Evolutionary conservation across 2,329 filamentous ascomycete species (phyloP).

Genomic region (Metarhizium humberi): DNA sequence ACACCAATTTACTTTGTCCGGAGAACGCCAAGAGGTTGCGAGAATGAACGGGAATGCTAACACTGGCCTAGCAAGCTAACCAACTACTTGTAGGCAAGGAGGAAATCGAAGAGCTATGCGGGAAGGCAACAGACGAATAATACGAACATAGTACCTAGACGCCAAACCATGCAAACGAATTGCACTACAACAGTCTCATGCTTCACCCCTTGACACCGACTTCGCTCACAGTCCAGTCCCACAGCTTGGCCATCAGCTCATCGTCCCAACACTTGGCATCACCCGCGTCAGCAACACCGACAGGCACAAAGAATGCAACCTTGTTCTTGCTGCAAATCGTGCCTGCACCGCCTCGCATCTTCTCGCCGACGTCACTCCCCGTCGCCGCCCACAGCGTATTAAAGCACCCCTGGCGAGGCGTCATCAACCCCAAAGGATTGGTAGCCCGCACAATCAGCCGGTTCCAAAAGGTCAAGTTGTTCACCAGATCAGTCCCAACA

Average conservation of each 20-base stretch:
- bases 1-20: not conserved
- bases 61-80: not conserved
- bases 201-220: not conserved
- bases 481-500: constrained; percentile 19
- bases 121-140: not conserved
- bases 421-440: not conserved
- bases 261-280: constrained; percentile 13
- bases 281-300: constrained; percentile 13
- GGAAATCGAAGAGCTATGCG: not conserved
- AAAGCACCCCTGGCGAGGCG: not conserved
- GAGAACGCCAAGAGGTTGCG: not conserved
- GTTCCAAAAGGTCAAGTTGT: constrained; percentile 13
- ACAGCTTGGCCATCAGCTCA: constrained; percentile 23
- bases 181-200: not conserved
- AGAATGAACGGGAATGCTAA: not conserved
- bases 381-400: constrained; percentile 22
- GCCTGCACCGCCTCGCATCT: not conserved
- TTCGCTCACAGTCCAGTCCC: constrained; percentile 25
- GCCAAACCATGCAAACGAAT: not conserved
- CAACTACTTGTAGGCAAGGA: not conserved
- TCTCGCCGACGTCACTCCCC: not conserved
- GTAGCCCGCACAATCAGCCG: constrained; percentile 16
- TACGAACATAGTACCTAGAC: not conserved
- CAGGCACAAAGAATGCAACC: constrained; percentile 20
- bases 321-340: constrained; percentile 4